These are phyloP conservation scores for Beauveria rudraprayagi DNA, from an alignment of 2,329 filamentous ascomycete species.

Conservation along the genomic window DNA sequence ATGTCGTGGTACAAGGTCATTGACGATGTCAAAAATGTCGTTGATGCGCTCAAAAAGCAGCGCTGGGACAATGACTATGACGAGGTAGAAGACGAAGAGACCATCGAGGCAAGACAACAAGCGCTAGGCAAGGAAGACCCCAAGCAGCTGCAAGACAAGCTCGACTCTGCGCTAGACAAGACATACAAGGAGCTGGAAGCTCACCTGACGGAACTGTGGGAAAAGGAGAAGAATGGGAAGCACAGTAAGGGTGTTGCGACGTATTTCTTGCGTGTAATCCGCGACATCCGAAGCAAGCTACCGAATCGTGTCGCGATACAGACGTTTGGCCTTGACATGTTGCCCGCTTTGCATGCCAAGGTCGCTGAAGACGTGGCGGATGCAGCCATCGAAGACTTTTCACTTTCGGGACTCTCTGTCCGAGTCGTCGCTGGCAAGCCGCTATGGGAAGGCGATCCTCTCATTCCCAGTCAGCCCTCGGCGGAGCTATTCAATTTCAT, in stretches of 20 bases:
- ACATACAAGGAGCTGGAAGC: slow-evolving; percentile 52
- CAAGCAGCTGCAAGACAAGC: slow-evolving; percentile 48
- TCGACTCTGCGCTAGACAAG: slow-evolving; percentile 46
- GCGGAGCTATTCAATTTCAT: slow-evolving; percentile 66
- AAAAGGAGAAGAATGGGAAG: slow-evolving; percentile 33
- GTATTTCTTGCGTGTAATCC: slow-evolving; percentile 65
- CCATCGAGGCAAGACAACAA: slow-evolving; percentile 56
- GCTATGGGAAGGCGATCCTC: slow-evolving; percentile 74
- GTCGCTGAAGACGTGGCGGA: slow-evolving; percentile 48
- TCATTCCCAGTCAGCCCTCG: slow-evolving; percentile 71
- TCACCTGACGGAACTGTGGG: slow-evolving; percentile 45
- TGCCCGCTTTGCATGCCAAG: slow-evolving; percentile 56
- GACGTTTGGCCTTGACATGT: slow-evolving; percentile 50
- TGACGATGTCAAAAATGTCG: slow-evolving; percentile 54
- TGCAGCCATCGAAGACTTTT: slow-evolving; percentile 41
- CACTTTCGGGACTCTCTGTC: slow-evolving; percentile 31
- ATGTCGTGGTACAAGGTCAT: slow-evolving; percentile 66
- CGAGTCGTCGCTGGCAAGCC: slow-evolving; percentile 51
- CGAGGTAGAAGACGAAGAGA: slow-evolving; percentile 66
- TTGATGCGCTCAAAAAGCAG: slow-evolving; percentile 57
- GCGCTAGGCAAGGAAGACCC: slow-evolving; percentile 68
- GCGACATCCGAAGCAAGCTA: slow-evolving; percentile 63
- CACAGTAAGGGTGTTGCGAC: slow-evolving; percentile 46
- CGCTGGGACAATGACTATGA: slow-evolving; percentile 71
- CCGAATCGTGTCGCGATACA: slow-evolving; percentile 44